phyloP scores from a whole-genome alignment of 352 stramenopile genomes.

The Phytophthora gonapodyides region DNA sequence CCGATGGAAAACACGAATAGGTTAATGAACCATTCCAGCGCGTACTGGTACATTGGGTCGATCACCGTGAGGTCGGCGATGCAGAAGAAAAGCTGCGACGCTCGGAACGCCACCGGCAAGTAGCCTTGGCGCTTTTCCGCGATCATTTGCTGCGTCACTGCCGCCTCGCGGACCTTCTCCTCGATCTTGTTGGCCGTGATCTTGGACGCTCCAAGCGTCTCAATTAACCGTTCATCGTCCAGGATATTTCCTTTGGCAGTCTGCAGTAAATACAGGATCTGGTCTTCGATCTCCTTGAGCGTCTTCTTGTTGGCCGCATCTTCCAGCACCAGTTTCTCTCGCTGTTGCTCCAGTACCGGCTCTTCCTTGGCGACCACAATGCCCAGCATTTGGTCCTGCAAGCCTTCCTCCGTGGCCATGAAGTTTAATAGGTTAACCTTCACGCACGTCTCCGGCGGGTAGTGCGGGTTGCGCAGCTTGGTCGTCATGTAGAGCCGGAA shows the following conservation, averaged over 20 bases:
- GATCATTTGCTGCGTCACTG: conserved; percentile 93
- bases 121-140: conserved; percentile 92
- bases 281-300: conserved; percentile 97
- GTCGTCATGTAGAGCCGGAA: conserved; percentile 96
- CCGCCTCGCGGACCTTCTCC: conserved; percentile 93
- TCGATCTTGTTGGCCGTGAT: conserved; percentile 94
- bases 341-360: conserved; percentile 91
- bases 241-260: conserved; percentile 95
- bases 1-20: conserved; percentile 93
- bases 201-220: conserved; percentile 94
- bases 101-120: conserved; percentile 89
- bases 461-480: conserved; percentile 95
- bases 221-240: conserved; percentile 95
- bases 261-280: conserved; percentile 94
- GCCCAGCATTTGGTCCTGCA: conserved; percentile 96
- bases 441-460: conserved; percentile 94
- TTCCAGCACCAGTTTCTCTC: conserved; percentile 94
- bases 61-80: conserved; percentile 93
- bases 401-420: conserved; percentile 94
- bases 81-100: conserved; percentile 95
- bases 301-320: conserved; percentile 95
- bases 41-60: conserved; percentile 98
- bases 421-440: conserved; percentile 98
- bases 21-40: conserved; percentile 96
- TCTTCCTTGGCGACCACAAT: conserved; percentile 95